Conservation (phyloP, 2,329 filamentous ascomycete species). For the Helotiales sp. region DNA sequence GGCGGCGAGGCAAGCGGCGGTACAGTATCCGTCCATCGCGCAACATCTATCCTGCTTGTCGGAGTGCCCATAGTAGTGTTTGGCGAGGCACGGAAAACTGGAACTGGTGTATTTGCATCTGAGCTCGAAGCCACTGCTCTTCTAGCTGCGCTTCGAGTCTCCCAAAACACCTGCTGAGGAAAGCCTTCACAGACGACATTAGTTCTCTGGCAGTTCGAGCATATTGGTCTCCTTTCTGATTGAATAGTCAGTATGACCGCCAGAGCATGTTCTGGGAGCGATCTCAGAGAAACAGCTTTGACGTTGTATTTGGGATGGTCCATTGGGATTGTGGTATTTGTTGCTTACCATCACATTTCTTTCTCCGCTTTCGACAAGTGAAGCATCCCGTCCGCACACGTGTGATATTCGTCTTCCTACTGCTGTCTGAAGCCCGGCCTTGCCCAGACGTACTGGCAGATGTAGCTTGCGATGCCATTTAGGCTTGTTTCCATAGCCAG, state of each 20-base stretch:
- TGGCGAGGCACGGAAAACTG: not conserved
- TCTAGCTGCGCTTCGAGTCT: slow-evolving; percentile 1
- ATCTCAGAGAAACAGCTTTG: no score
- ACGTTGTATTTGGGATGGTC: no score
- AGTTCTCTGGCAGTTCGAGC: slow-evolving; percentile 15
- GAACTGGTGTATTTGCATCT: not conserved
- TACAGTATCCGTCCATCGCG: not conserved
- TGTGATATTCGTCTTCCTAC: slow-evolving; percentile 3
- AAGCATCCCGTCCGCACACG: slow-evolving; percentile 33
- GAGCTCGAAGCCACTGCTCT: not conserved
- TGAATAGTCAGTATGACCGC: not conserved
- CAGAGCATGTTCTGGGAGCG: not conserved
- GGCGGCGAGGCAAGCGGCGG: not conserved
- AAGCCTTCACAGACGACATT: slow-evolving; percentile 16
- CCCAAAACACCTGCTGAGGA: slow-evolving; percentile 5
- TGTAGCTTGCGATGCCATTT: not conserved
- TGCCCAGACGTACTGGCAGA: not conserved
- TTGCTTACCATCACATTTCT: slow-evolving; percentile 61
- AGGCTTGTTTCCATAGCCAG: not conserved
- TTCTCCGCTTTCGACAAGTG: slow-evolving; percentile 57
- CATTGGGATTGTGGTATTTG: not conserved
- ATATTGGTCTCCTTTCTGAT: slow-evolving; percentile 36
- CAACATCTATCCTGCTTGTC: not conserved
- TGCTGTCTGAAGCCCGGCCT: not conserved
- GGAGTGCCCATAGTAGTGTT: not conserved